Conservation (phyloP, 2,329 filamentous ascomycete species). For the Geoglossum cookeanum region DNA sequence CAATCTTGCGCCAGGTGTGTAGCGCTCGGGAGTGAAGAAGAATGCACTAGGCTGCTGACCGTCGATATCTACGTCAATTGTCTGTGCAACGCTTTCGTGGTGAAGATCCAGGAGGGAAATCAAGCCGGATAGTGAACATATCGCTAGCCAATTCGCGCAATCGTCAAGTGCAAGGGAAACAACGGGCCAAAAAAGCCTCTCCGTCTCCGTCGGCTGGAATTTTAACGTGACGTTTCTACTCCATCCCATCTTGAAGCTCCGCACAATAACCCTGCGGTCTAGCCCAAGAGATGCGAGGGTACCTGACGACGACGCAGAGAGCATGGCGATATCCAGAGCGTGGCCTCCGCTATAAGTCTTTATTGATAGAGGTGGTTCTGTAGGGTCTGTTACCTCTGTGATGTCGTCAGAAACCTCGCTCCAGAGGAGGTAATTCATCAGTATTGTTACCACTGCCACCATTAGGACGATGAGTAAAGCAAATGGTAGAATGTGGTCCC, state of each 20-base stretch:
- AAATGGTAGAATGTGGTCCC: slow-evolving; percentile 50
- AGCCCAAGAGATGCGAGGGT: slow-evolving; percentile 50
- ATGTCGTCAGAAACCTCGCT: slow-evolving; percentile 32
- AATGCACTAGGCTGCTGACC: slow-evolving; percentile 42
- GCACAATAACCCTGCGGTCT: slow-evolving; percentile 48
- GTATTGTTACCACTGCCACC: slow-evolving; percentile 43
- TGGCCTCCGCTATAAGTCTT: slow-evolving; percentile 44
- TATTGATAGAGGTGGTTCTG: slow-evolving; percentile 36
- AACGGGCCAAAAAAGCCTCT: slow-evolving; percentile 23
- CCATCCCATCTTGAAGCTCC: slow-evolving; percentile 25
- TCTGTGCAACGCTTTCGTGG: slow-evolving; percentile 36
- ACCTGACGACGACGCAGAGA: slow-evolving; percentile 42
- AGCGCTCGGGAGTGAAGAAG: slow-evolving; percentile 34
- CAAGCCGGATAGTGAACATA: slow-evolving; percentile 38
- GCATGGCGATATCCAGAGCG: slow-evolving; percentile 45
- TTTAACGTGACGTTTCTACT: slow-evolving; percentile 9
- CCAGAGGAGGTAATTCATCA: slow-evolving; percentile 59
- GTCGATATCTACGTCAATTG: slow-evolving; percentile 33
- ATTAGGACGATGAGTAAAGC: slow-evolving; percentile 42
- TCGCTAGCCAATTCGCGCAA: slow-evolving; percentile 43
- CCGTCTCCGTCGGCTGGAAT: slow-evolving; percentile 8
- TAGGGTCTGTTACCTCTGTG: slow-evolving; percentile 13
- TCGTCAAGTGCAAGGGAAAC: slow-evolving; percentile 45
- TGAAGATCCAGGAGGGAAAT: slow-evolving; percentile 45
- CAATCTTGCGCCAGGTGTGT: slow-evolving; percentile 23